Percentiles rank a stretch among this genome's conserved stretches.
Evolutionary conservation across 1,284 basidiomycete genomes (phyloP).

Genomic region (Ceratobasidium sp.): DNA sequence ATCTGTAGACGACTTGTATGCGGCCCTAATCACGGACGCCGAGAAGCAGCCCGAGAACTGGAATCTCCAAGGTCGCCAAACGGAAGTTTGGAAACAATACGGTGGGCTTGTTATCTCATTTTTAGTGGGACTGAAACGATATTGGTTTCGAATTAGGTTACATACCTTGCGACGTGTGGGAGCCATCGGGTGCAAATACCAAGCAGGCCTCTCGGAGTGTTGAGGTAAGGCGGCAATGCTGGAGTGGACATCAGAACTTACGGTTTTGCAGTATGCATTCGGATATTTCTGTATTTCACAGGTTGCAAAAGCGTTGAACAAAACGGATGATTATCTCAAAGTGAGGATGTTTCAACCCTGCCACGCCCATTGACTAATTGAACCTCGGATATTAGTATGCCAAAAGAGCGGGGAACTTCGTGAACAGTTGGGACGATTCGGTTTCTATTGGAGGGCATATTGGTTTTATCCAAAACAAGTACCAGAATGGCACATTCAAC

Average conservation of each 20-base stretch:
- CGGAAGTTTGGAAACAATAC: constrained; percentile 65
- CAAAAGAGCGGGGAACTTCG: constrained; percentile 65
- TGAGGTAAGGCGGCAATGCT: constrained; percentile 58
- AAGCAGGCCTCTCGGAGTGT: constrained; percentile 70
- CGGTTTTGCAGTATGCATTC: constrained; percentile 51
- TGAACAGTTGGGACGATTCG: constrained; percentile 68
- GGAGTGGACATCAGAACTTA: neutral
- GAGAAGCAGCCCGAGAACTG: constrained; percentile 68
- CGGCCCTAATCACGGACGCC: constrained; percentile 67
- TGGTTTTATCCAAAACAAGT: constrained; percentile 61
- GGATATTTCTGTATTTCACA: constrained; percentile 70
- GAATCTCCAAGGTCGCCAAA: constrained; percentile 71
- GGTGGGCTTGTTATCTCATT: constrained; percentile 51
- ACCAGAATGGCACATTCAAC: constrained; percentile 68
- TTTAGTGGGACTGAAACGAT: neutral
- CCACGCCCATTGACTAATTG: neutral
- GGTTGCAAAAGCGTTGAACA: constrained; percentile 65
- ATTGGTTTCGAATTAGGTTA: constrained; percentile 56
- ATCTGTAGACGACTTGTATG: constrained; percentile 61
- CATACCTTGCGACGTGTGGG: constrained; percentile 64
- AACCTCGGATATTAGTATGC: constrained; percentile 58
- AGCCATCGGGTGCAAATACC: constrained; percentile 65
- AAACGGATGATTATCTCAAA: constrained; percentile 61
- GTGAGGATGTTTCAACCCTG: constrained; percentile 50
- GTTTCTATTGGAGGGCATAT: constrained; percentile 61